Evolutionary conservation across 129 eudicot species (phyloP).

Genomic region (Artemisia argyi): DNA sequence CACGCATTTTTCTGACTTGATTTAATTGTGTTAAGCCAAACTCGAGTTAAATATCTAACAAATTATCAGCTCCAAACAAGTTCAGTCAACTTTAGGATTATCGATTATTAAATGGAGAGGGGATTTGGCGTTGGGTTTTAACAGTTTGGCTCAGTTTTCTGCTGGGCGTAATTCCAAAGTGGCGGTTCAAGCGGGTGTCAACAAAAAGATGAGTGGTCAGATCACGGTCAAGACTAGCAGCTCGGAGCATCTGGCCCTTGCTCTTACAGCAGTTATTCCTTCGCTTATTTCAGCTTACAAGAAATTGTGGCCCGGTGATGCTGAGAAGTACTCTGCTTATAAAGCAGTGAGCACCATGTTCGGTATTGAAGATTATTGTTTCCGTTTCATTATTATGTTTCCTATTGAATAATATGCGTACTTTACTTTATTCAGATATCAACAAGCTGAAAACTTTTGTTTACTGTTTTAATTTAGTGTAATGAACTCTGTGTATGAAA

Average conservation of each 20-base stretch:
- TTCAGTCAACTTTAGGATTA: conserved; percentile 61
- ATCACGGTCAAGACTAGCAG: conserved; percentile 86
- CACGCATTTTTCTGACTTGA: no score
- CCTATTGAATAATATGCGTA: conserved; percentile 20
- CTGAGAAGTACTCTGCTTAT: conserved; percentile 61
- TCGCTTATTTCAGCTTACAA: conserved; percentile 62
- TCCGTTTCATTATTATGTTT: conserved; percentile 13
- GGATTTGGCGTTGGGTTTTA: conserved; percentile 69
- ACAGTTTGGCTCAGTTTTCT: conserved; percentile 67
- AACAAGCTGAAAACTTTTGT: conserved; percentile 24
- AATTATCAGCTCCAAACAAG: conserved; percentile 26
- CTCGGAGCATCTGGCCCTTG: conserved; percentile 80
- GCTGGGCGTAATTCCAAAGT: conserved; percentile 81
- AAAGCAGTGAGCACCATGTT: conserved; percentile 24
- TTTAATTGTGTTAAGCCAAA: no score
- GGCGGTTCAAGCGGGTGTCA: conserved; percentile 72
- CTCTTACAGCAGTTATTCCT: conserved; percentile 71
- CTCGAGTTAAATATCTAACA: no score
- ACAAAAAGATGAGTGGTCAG: conserved; percentile 84
- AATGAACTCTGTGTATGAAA: conserved; percentile 19
- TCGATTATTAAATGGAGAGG: conserved; percentile 82
- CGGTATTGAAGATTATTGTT: conserved; percentile 20
- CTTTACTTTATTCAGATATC: conserved; percentile 13
- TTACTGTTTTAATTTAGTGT: conserved; percentile 30
- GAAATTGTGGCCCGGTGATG: conserved; percentile 49